Conservation (phyloP, 495 filamentous ascomycete genomes). For the Aspergillus kassunensis region DNA sequence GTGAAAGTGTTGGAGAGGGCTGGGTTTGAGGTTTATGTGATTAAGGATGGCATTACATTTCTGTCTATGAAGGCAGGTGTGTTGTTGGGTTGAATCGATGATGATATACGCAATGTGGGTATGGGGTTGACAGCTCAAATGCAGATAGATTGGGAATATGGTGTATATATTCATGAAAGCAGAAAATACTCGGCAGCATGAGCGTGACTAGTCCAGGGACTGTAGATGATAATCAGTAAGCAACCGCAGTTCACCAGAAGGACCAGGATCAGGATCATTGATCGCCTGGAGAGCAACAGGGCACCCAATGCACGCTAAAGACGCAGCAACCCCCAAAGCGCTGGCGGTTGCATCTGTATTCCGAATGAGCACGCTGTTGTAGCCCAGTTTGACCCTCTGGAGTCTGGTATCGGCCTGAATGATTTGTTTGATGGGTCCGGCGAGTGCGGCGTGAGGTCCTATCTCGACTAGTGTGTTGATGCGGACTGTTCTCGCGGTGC, state of each 20-base stretch:
- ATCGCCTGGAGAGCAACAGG: conserved; percentile 18
- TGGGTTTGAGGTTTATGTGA: background rate
- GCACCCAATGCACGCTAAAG: conserved; percentile 20
- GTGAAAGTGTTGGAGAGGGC: background rate
- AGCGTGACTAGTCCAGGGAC: no score
- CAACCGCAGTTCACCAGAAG: background rate
- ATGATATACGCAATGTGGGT: no score
- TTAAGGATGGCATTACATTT: no score
- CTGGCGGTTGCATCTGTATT: conserved; percentile 18
- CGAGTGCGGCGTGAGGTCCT: conserved; percentile 45
- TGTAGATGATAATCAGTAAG: conserved; percentile 29
- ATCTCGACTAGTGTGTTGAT: conserved; percentile 46
- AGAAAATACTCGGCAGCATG: no score
- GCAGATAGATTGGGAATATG: no score
- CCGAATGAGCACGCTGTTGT: conserved; percentile 23
- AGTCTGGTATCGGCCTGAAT: conserved; percentile 16
- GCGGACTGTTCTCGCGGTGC: conserved; percentile 15
- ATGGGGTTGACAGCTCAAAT: no score
- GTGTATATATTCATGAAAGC: no score
- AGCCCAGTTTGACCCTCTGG: conserved; percentile 6
- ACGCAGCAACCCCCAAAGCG: conserved; percentile 14
- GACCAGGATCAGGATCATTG: conserved; percentile 14
- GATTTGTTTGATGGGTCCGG: conserved; percentile 30
- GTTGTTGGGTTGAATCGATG: no score
- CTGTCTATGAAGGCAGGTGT: no score